Percentiles rank a stretch among this genome's conserved stretches.
Conservation (phyloP, 1,139 yeast species). For the Ashbya aceris region DNA sequence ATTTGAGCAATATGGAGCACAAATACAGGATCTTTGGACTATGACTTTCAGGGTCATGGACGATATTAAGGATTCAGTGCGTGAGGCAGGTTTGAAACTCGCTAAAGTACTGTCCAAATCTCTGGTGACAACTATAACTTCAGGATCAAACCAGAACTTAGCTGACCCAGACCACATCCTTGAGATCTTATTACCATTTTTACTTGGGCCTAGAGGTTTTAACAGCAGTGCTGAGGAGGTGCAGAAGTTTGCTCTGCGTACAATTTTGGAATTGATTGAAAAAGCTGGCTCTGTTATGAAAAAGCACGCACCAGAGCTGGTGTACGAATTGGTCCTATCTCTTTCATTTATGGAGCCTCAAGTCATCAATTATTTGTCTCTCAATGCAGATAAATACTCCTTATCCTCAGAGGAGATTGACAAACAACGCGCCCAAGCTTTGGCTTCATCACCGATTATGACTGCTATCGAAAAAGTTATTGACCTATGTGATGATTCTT, state of each 20-base stretch:
- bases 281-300: constrained; percentile 51
- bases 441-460: constrained; percentile 83
- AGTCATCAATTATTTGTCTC: constrained; percentile 70
- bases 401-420: constrained; percentile 65
- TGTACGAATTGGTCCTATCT: constrained; percentile 58
- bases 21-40: constrained; percentile 67
- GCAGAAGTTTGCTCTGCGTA: constrained; percentile 62
- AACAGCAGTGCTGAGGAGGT: constrained; percentile 84
- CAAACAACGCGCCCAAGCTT: constrained; percentile 61
- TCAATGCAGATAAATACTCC: constrained; percentile 85
- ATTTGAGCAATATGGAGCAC: constrained; percentile 42
- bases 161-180: constrained; percentile 36
- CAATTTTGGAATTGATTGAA: constrained; percentile 60
- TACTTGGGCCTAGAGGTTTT: constrained; percentile 70
- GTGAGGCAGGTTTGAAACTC: constrained; percentile 66
- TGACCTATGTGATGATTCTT: constrained; percentile 38
- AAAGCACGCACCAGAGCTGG: constrained; percentile 59
- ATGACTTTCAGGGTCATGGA: constrained; percentile 87
- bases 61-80: constrained; percentile 89
- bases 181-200: constrained; percentile 60
- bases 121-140: constrained; percentile 36
- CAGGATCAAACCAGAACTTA: too few relatives aligned
- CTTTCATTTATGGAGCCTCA: constrained; percentile 92
- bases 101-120: constrained; percentile 60
- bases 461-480: constrained; percentile 70